Evolutionary conservation across 73 alveolate species (phyloP).

Genomic region (Urostyla sp.): DNA sequence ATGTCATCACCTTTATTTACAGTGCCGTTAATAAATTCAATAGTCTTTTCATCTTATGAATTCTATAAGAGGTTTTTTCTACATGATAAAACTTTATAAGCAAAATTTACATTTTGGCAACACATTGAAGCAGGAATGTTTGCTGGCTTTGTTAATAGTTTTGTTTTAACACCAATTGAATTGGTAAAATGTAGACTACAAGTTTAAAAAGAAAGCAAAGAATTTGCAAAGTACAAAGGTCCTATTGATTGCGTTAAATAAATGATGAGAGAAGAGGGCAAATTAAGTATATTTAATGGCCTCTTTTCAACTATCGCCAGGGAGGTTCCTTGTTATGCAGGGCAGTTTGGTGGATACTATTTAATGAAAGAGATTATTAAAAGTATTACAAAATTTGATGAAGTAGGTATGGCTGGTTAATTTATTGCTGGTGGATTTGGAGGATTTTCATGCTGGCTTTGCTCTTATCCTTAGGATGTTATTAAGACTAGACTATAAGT

Average conservation of each 20-base stretch:
- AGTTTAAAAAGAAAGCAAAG: slow-evolving; percentile 1
- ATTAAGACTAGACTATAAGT: slow-evolving; percentile 44
- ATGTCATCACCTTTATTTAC: slow-evolving; percentile 64
- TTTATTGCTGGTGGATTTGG: slow-evolving; percentile 54
- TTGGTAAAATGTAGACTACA: slow-evolving; percentile 65
- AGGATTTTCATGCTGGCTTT: slow-evolving; percentile 49
- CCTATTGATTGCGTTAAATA: slow-evolving; percentile 54
- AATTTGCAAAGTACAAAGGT: slow-evolving; percentile 64
- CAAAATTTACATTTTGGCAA: slow-evolving; percentile 59
- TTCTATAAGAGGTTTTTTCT: slow-evolving; percentile 58
- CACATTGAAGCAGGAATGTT: slow-evolving; percentile 61
- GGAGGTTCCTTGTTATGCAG: slow-evolving; percentile 71
- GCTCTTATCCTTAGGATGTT: slow-evolving; percentile 46
- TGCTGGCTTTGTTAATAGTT: slow-evolving; percentile 73
- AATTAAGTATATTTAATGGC: slow-evolving; percentile 37
- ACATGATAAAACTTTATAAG: slow-evolving; percentile 10
- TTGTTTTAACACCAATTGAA: slow-evolving; percentile 70
- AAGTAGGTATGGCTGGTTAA: slow-evolving; percentile 13
- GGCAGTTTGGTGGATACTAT: slow-evolving; percentile 71
- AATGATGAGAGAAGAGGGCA: slow-evolving; percentile 62
- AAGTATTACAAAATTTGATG: no score
- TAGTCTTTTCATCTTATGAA: slow-evolving; percentile 70
- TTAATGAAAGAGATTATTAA: slow-evolving; percentile 32
- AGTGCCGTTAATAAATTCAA: slow-evolving; percentile 66
- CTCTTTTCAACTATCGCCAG: slow-evolving; percentile 53